A percentile compares a stretch with the other conserved stretches of the same genome.
These are phyloP conservation scores for Akanthomyces dipterigenus DNA, from an alignment of 2,329 filamentous ascomycete genomes.

Conservation along the genomic window DNA sequence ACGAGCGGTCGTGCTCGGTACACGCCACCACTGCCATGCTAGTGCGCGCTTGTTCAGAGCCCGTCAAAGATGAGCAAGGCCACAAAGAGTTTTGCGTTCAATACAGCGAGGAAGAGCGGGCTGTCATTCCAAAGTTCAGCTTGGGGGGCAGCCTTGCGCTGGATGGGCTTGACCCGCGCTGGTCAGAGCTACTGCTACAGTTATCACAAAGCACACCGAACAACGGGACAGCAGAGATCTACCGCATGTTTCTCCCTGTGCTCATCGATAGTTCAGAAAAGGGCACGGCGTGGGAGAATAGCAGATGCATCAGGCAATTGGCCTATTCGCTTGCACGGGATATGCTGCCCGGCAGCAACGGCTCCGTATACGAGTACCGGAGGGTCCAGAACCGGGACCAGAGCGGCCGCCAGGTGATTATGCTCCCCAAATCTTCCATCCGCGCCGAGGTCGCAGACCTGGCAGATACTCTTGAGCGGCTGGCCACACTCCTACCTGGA, in stretches of 20 bases:
- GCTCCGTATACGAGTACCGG: conserved; percentile 29
- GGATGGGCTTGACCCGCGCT: conserved; percentile 28
- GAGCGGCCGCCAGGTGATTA: conserved; percentile 21
- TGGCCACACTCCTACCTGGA: background rate
- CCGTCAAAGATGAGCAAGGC: conserved; percentile 16
- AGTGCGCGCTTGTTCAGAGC: conserved; percentile 20
- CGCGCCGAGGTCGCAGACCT: conserved; percentile 17
- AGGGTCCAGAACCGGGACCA: conserved; percentile 26
- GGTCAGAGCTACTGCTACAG: conserved; percentile 33
- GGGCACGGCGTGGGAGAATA: conserved; percentile 51
- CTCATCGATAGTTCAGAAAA: conserved; percentile 51
- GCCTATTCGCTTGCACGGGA: conserved; percentile 45
- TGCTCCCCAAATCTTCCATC: conserved; percentile 14
- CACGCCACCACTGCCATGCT: conserved; percentile 25
- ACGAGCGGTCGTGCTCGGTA: conserved; percentile 24
- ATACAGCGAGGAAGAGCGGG: conserved; percentile 22
- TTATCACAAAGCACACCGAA: conserved; percentile 14
- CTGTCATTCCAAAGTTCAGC: conserved; percentile 15
- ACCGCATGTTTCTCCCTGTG: conserved; percentile 57
- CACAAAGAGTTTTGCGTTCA: conserved; percentile 27
- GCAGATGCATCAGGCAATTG: conserved; percentile 41
- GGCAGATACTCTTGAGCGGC: conserved; percentile 14
- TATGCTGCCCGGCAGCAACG: conserved; percentile 13
- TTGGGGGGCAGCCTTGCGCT: conserved; percentile 15
- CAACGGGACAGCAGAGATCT: conserved; percentile 13